Percentiles rank a stretch among this genome's conserved stretches.
Conservation (phyloP, 352 stramenopile species). For the Globisporangium nagaii region DNA sequence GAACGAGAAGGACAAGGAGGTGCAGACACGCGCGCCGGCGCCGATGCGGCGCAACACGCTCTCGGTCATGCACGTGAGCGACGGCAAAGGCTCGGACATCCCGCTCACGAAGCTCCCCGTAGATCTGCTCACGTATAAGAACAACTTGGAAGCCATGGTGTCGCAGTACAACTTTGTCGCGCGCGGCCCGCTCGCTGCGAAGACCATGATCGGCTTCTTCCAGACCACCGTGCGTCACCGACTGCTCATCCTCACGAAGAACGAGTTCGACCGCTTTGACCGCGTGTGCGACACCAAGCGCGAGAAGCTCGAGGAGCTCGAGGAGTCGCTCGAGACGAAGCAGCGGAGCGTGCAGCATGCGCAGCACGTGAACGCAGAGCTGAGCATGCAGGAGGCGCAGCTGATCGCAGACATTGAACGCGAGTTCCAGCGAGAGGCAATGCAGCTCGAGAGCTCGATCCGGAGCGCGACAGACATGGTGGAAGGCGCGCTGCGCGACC, state of each 20-base stretch:
- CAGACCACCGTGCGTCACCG: constrained; percentile 44
- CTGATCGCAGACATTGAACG: constrained; percentile 41
- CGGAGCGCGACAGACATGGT: constrained; percentile 32
- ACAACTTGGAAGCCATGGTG: constrained; percentile 69
- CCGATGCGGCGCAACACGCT: constrained; percentile 39
- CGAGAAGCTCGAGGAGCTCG: constrained; percentile 37
- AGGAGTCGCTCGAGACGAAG: constrained; percentile 41
- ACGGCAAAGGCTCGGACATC: constrained; percentile 13
- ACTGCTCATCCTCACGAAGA: constrained; percentile 34
- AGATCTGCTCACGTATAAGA: constrained; percentile 74
- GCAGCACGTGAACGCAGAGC: constrained; percentile 41
- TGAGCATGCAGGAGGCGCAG: constrained; percentile 39
- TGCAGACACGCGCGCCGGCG: constrained; percentile 35
- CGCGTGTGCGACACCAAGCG: constrained; percentile 44
- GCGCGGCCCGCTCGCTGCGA: constrained; percentile 40
- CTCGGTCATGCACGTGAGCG: constrained; percentile 39
- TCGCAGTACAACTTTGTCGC: constrained; percentile 77
- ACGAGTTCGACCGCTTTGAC: constrained; percentile 61
- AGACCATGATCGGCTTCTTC: constrained; percentile 55
- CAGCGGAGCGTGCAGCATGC: constrained; percentile 41
- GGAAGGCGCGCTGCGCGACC: constrained; percentile 41
- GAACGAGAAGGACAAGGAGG: constrained; percentile 55
- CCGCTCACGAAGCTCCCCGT: constrained; percentile 49
- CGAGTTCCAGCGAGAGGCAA: constrained; percentile 32
- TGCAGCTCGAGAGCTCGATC: constrained; percentile 34